Evolutionary conservation across 345 rosid species (phyloP), one percentile per base, ranked within the genome.

Genomic region (Melaleuca alternifolia): DNA sequence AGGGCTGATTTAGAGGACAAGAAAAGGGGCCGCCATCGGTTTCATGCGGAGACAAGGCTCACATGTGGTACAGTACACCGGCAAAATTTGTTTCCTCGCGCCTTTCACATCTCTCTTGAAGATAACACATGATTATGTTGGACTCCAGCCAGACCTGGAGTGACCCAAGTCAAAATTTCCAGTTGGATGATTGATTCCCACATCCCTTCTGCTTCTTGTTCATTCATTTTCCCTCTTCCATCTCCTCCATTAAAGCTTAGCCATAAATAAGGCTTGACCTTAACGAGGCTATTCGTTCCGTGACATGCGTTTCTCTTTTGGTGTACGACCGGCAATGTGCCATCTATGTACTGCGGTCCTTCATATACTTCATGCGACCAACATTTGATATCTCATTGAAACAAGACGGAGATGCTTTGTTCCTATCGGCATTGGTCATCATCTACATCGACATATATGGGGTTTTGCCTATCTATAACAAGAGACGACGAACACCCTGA

Each of bases 211-310:
- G 79, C 26, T 37, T 5, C 48, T 18, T 5, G 24, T 18, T 5
- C 79, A 5, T 71, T 9, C 48, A 41, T 71, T 18, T 37, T 20
- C 44, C 79, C 7, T 5, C 16, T 9, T 9, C 46, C 23, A 18
- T 24, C 24, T 71, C 79, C 79, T 18, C 11, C 13, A 71, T 71
- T 37, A 8, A 18, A 18, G 79, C 48, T 10, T 5, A 3, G 46
- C 48, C 3, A 33, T 65, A 11, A 12, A 41, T 37, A 0, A 9
- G 23, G 1, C 48, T 6, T 18, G 48, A n/a, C 33, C 0, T 3
- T 59, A 8, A n/a, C 1, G 16, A 16, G 37, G 12, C 26, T 2
- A 33, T 33, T 10, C 6, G 12, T 18, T 10, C 4, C 12, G 44
- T 6, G 3, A 33, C 16, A 71, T 26, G 37, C 6, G 48, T 18